A percentile compares a stretch with the other conserved stretches of the same genome.
Conservation (phyloP, 2,329 filamentous ascomycete species). For the Fusarium xyrophilum region DNA sequence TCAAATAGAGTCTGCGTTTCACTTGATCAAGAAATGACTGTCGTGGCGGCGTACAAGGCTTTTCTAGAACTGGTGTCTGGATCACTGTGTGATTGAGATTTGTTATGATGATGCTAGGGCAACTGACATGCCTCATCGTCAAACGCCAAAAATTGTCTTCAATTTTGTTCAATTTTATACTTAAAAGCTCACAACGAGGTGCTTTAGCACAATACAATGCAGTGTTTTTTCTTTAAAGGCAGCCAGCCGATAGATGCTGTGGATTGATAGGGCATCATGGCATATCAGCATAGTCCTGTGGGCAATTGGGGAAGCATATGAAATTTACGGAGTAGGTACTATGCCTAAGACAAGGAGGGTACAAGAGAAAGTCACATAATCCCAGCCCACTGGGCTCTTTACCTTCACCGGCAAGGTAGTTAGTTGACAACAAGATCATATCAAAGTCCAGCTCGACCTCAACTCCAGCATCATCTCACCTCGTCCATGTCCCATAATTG, state of each 20-base stretch:
- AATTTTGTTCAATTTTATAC: not conserved
- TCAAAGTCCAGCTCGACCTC: not conserved
- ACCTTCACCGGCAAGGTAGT: not conserved
- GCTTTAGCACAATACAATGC: not conserved
- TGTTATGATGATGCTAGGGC: constrained; percentile 4
- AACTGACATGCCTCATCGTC: constrained; percentile 1
- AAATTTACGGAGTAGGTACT: not conserved
- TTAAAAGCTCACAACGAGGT: not conserved
- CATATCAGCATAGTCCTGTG: not conserved
- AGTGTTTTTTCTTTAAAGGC: not conserved
- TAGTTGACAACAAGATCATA: not conserved
- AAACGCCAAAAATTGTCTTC: not conserved
- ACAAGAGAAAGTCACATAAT: not conserved
- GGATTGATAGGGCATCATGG: not conserved
- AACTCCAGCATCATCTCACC: not conserved
- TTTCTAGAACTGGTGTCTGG: not conserved
- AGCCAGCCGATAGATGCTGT: not conserved
- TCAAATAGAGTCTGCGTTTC: constrained; percentile 13
- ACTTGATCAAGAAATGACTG: not conserved
- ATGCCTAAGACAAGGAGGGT: not conserved
- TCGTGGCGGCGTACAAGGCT: constrained; percentile 3
- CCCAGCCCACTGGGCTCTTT: not conserved
- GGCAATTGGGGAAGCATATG: not conserved
- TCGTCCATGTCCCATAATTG: not conserved
- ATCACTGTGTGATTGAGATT: not conserved